Base-by-base conservation (phyloP, 169 alveolate species). In the Plasmodium sp. region DNA sequence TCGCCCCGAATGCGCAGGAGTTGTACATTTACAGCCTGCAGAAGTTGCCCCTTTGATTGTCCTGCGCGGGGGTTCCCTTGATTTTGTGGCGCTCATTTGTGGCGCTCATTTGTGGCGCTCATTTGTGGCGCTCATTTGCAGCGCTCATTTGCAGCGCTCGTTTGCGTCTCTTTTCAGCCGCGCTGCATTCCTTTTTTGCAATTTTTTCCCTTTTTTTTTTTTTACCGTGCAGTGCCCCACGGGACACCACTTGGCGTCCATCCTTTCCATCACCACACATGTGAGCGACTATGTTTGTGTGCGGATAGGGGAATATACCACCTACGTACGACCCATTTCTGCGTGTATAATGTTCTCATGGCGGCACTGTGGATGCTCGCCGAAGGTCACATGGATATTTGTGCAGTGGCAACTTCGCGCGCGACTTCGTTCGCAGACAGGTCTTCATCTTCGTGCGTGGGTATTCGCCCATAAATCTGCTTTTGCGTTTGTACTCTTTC, bases 11-110 rank as follows among this genome's bases (percentile, higher is more conserved):
- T 71, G 56, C 83, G 34, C 92, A 84, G 31, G 92, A 84, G 56
- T 39, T 84, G 62, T 82, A 82, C 36, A 82, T 82, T n/a, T 72
- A 84, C 33, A 67, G 72, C 33, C 22, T 84, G 45, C 71, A 71
- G 14, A 84, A 84, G 5, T 12, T 84, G 73, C 92, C 92, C 22
- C 92, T 84, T 51, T 45, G 67, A 81, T 81, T 18, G 75, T n/a
- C 16, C 5, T 67, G 34, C 14, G 31, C 1, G 39, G 39, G n/a
- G 27, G 14, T 67, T 10, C n/a, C 77, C 39, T 18, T 67, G 77
- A 67, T 67, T 67, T 18, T 31, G 77, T 67, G 18, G 77, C 39
- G 77, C 39, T 67, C 27, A 22, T 22, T 22, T 36, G 41, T 3
- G 27, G 27, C 27, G 27, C 27, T 22, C 27, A 22, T 22, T 22